Base-by-base conservation (phyloP, 345 rosid species). In the Ceriops decandra region DNA sequence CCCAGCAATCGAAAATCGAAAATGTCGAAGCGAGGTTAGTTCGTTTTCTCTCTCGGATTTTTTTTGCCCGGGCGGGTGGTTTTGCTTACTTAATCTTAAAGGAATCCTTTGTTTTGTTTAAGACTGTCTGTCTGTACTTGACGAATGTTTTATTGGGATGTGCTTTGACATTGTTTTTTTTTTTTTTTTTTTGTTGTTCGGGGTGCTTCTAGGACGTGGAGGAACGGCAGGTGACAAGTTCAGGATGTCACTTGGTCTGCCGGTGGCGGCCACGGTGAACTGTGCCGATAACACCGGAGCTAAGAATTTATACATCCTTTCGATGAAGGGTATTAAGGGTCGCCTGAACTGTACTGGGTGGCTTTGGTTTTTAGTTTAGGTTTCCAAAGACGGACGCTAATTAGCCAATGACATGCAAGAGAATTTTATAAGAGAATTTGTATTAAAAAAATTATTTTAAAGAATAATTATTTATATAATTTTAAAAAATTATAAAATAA, bases 231-330 rank as follows among this genome's bases (percentile, higher is more conserved):
- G 97, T 58, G 90, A 88, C 92, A 93, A 93, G 80, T 93, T 93
- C 76, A 81, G 97, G 77, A 95, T 95, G 96, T 88, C 99, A 4
- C 93, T 91, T 70, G 97, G 99, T 95, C 81, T 95, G 56, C 97
- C 99, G 0, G 99, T 95, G 76, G 99, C 97, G 1, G 99, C 98
- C 13, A 95, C 98, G 0, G 95, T 95, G 68, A 91, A 95, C 87
- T 95, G 97, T 59, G 99, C 99, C 0, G 99, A 95, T 6, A 95
- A 91, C 84, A 95, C 96, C 0, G 99, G 99, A 1, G 97, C 99
- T 0, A 95, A 95, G 92, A 91, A 91, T 67, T 91, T 91, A 0
- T 93, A 93, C 86, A 89, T 93, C 74, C 89, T 93, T 5, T 93
- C 97, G 0, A 97, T 93, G 63, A 91, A 93, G 71, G 96, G 96